phyloP scores from a whole-genome alignment of 73 alveolate genomes.

The Stentor coeruleus region DNA sequence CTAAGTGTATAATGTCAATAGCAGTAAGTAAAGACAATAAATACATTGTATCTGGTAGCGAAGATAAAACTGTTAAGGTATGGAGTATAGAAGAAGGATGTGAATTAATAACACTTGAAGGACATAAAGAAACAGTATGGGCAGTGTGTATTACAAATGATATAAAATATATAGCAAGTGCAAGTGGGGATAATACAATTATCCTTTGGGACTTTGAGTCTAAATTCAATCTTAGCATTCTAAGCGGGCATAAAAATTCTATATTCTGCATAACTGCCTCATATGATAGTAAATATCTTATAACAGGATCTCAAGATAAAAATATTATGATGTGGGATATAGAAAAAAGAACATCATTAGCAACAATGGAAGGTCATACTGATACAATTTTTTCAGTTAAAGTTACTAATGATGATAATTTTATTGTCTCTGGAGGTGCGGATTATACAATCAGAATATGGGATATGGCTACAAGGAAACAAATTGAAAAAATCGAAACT shows the following conservation, averaged over 20 bases:
- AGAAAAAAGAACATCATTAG: too few relatives aligned
- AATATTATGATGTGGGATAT: background rate
- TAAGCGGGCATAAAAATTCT: background rate
- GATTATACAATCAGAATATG: background rate
- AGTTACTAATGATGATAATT: background rate
- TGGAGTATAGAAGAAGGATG: constrained; percentile 67
- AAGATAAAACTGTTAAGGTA: constrained; percentile 73
- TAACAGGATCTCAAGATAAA: background rate
- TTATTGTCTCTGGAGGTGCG: background rate
- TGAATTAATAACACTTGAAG: background rate
- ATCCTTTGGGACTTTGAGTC: background rate
- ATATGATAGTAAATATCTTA: background rate
- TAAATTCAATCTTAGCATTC: background rate
- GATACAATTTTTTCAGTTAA: background rate
- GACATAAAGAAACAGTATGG: background rate
- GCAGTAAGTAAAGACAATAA: constrained; percentile 94
- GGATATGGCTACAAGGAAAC: background rate
- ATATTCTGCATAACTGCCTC: background rate
- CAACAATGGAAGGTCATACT: background rate
- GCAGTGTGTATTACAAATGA: background rate
- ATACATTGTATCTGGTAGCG: constrained; percentile 56
- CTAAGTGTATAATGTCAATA: constrained; percentile 93
- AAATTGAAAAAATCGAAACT: background rate
- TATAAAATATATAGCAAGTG: background rate
- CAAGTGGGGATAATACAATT: background rate